Base-by-base conservation (phyloP, 305 asterid species). In the Solanum hybrid region DNA sequence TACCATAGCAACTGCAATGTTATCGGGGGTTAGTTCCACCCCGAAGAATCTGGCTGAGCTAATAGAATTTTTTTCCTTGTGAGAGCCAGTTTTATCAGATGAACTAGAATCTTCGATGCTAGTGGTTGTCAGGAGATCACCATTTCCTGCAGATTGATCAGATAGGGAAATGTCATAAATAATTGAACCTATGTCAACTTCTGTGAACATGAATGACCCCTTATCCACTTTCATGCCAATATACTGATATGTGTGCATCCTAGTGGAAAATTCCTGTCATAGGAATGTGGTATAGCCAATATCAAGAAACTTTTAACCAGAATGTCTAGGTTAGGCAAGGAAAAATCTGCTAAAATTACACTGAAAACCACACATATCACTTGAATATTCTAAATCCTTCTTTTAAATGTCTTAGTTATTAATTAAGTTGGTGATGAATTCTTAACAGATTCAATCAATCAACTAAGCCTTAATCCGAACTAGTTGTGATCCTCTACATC, bases 1-100 rank as follows among this genome's bases (percentile, higher is more conserved):
- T 89, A 97, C 99, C 99, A 95, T 95, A 45, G 99, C 99, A 90
- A 97, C 98, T 4, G 99, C 99, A 92, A 97, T 91, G 87, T 79
- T 95, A 92, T 96, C 99, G 36, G 98, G 98, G 64, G 97, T 94
- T 90, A 97, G 93, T 88, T 96, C 95, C 90, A 96, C 98, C 79
- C 98, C 99, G 31, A 95, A 95, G 92, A 93, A 93, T 79, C 89
- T 92, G 80, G 92, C 90, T 87, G 94, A 90, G 90, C 91, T 92
- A 11, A 93, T 36, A 72, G 94, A 92, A 92, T 90, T 90, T 92
- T 90, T 94, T 82, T 89, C 94, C 93, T 92, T 94, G 90, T 90
- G 92, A 5, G 78, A 10, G 22, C 92, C 82, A 72, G 86, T 77
- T 89, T 92, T 96, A 91, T 91, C 93, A 56, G 96, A 88, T 89